Evolutionary conservation across 2,329 filamentous ascomycete species (phyloP).

Genomic region (Phialophora expanda): DNA sequence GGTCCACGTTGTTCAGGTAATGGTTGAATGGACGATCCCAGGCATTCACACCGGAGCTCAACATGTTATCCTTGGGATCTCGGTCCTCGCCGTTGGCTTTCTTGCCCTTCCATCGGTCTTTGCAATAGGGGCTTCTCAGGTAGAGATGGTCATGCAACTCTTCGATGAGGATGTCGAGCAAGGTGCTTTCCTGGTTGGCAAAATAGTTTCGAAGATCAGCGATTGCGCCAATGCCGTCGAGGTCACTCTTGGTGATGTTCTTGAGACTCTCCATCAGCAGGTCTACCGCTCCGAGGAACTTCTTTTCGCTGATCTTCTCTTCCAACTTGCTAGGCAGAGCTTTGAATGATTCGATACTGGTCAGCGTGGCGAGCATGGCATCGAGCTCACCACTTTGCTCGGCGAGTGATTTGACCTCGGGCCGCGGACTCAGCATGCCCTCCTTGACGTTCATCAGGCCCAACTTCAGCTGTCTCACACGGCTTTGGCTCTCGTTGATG

Average conservation of each 20-base stretch:
- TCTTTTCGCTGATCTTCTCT: conserved; percentile 92
- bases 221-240: conserved; percentile 89
- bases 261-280: conserved; percentile 85
- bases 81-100: conserved; percentile 45
- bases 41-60: conserved; percentile 41
- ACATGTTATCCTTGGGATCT: conserved; percentile 36
- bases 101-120: conserved; percentile 90
- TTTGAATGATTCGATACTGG: conserved; percentile 85
- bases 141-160: conserved; percentile 97
- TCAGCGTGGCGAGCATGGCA: conserved; percentile 80
- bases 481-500: conserved; percentile 84
- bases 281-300: conserved; percentile 90
- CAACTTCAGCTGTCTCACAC: conserved; percentile 80
- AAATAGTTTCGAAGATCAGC: conserved; percentile 86
- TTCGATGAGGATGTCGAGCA: conserved; percentile 96
- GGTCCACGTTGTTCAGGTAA: conserved; percentile 64
- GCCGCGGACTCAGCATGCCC: conserved; percentile 82
- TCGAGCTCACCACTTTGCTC: conserved; percentile 89
- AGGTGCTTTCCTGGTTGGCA: conserved; percentile 85
- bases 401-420: conserved; percentile 88
- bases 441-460: conserved; percentile 80
- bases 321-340: conserved; percentile 90
- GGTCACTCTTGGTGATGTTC: conserved; percentile 81
- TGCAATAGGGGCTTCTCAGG: conserved; percentile 95
- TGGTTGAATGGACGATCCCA: conserved; percentile 62